Percentiles rank a stretch among this genome's conserved stretches.
Conservation (phyloP, 495 filamentous ascomycete species). For the Pseudevernia furfuracea region DNA sequence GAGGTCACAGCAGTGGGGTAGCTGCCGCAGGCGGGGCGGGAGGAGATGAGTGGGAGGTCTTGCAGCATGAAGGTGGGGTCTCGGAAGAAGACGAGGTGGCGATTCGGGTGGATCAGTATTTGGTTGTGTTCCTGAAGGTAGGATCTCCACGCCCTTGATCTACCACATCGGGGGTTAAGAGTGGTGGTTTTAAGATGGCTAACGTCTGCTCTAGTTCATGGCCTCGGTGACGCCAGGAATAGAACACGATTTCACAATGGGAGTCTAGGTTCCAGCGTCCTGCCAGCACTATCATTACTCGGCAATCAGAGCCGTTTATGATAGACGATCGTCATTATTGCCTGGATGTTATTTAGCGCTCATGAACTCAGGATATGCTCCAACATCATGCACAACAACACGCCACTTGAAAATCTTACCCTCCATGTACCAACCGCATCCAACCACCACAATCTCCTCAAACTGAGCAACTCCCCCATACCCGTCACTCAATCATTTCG, state of each 20-base stretch:
- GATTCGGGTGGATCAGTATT: slow-evolving; percentile 93
- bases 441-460: too few relatives aligned
- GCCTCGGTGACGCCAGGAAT: slow-evolving; percentile 94
- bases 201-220: slow-evolving; percentile 57
- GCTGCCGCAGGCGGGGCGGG: slow-evolving; percentile 44
- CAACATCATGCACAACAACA: background rate
- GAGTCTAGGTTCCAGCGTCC: slow-evolving; percentile 47
- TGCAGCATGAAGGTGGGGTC: slow-evolving; percentile 52
- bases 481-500: background rate
- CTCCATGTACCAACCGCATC: background rate
- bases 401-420: background rate
- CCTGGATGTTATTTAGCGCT: background rate
- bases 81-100: slow-evolving; percentile 68
- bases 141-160: background rate
- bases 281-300: background rate
- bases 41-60: slow-evolving; percentile 82
- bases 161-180: background rate
- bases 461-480: background rate
- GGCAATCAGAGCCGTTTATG: background rate
- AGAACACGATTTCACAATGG: slow-evolving; percentile 98
- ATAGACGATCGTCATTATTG: background rate
- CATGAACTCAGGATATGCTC: background rate
- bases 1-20: slow-evolving; percentile 46
- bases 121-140: slow-evolving; percentile 90
- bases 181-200: background rate